Evolutionary conservation across 2,329 filamentous ascomycete genomes (phyloP), one percentile per base, ranked within the genome.

Genomic region (Hysterium pulicare): DNA sequence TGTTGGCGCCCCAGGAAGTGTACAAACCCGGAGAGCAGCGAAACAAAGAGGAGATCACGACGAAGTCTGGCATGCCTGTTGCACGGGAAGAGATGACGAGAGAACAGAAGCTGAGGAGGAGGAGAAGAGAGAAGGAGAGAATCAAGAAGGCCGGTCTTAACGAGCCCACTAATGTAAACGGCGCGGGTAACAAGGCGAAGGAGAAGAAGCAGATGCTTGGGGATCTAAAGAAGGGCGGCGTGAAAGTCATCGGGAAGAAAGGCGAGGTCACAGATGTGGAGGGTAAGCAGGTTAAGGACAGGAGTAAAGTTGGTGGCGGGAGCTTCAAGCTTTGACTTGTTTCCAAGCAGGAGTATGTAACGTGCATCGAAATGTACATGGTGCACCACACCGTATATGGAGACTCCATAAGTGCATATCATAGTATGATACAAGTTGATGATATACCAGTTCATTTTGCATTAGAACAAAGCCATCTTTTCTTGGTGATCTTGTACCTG

Each of bases 1-100:
- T 86, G 73, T 79, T 98, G 46, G 93, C 93, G 34, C 93, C 93
- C 2, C 93, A 97, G 62, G 93, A 98, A 68, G 77, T 98, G 20
- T 98, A 97, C 73, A 83, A 82, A 57, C 82, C 88, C n/a, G 82
- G 83, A 47, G 82, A 85, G 57, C 78, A 81, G 48, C 81, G 74
- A 46, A 78, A 76, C 50, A 76, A 77, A 55, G 82, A 83, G 39
- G 90, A 95, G 64, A 74, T 95, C 28, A 78, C 90, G 24, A 76
- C 82, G 42, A 90, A 86, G 76, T 83, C 78, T 57, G 91, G 90
- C 19, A 73, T 87, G 55, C 86, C 89, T 1, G 70, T 95, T 33
- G 83, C 87, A 6, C 81, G 82, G 55, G 86, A 93, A 57, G 93
- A 98, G 70, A 86, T 97, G 83, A 84, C 77, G 26, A 79, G 89